Conservation (phyloP, 1,284 basidiomycete species). For the Somion occarium region DNA sequence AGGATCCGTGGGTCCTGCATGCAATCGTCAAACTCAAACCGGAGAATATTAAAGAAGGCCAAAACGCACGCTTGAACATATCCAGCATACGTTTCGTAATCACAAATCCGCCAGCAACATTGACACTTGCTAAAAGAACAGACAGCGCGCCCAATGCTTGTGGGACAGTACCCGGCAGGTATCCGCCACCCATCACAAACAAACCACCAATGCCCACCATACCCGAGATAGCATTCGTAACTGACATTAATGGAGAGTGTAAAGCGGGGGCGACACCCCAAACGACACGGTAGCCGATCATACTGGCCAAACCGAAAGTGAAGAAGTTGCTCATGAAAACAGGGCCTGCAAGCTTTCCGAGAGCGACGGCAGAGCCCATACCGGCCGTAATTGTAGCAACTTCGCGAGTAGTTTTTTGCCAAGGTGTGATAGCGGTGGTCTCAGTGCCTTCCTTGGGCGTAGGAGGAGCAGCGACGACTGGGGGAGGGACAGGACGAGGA, state of each 20-base stretch:
- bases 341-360: slow-evolving; percentile 74
- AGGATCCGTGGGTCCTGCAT: slow-evolving; percentile 68
- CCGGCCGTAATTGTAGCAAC: slow-evolving; percentile 69
- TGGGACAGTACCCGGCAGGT: slow-evolving; percentile 74
- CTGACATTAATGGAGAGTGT: slow-evolving; percentile 83
- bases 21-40: slow-evolving; percentile 7
- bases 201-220: slow-evolving; percentile 83
- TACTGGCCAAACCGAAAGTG: slow-evolving; percentile 75
- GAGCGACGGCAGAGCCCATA: slow-evolving; percentile 65
- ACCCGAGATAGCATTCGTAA: slow-evolving; percentile 78
- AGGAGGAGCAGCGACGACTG: slow-evolving; percentile 44
- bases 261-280: slow-evolving; percentile 85
- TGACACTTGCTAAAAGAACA: slow-evolving; percentile 78
- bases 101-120: slow-evolving; percentile 81
- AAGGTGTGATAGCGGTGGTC: slow-evolving; percentile 68
- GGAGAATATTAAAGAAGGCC: background rate
- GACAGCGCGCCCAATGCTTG: slow-evolving; percentile 75
- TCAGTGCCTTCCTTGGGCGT: slow-evolving; percentile 47
- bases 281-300: slow-evolving; percentile 83
- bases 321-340: slow-evolving; percentile 85
- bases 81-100: slow-evolving; percentile 86
- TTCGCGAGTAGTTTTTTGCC: slow-evolving; percentile 73
- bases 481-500: slow-evolving; percentile 59
- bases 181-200: slow-evolving; percentile 86
- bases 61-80: slow-evolving; percentile 74